Conservation (phyloP, 1,284 basidiomycete species). For the Ganoderma sinense region DNA sequence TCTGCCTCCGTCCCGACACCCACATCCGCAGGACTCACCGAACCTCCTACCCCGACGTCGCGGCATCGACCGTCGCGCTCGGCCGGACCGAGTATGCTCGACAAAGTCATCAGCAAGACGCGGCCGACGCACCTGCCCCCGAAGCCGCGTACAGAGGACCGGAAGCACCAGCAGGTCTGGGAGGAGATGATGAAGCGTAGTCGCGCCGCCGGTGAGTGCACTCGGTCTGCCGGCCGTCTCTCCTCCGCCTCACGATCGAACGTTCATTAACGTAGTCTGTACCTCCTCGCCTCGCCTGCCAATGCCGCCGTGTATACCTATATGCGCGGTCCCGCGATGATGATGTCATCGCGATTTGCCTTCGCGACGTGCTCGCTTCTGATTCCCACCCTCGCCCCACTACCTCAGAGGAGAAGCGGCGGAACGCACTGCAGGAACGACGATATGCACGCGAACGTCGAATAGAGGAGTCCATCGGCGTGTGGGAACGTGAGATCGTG, state of each 20-base stretch:
- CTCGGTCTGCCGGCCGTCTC: constrained; percentile 13
- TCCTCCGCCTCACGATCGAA: constrained; percentile 32
- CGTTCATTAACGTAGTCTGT: constrained; percentile 39
- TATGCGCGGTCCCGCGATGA: not conserved
- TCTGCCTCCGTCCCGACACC: constrained; percentile 35
- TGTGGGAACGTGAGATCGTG: constrained; percentile 84
- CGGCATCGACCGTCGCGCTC: constrained; percentile 59
- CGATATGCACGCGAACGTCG: constrained; percentile 70
- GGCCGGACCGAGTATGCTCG: constrained; percentile 69
- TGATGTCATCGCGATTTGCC: constrained; percentile 3
- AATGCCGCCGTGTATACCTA: constrained; percentile 10
- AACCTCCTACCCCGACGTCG: constrained; percentile 27
- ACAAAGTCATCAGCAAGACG: constrained; percentile 81
- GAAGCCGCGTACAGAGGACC: constrained; percentile 82
- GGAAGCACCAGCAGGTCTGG: constrained; percentile 89
- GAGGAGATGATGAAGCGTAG: constrained; percentile 91
- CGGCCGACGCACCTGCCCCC: constrained; percentile 87
- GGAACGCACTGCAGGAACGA: constrained; percentile 69
- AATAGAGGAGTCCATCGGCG: constrained; percentile 72
- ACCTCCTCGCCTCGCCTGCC: constrained; percentile 4
- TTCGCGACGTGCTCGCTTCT: not conserved
- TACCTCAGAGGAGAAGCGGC: constrained; percentile 69
- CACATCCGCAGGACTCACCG: constrained; percentile 21
- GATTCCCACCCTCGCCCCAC: not conserved
- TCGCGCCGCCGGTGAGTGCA: constrained; percentile 69